Conservation (phyloP, 1,139 yeast species). For the Candida sp. region DNA sequence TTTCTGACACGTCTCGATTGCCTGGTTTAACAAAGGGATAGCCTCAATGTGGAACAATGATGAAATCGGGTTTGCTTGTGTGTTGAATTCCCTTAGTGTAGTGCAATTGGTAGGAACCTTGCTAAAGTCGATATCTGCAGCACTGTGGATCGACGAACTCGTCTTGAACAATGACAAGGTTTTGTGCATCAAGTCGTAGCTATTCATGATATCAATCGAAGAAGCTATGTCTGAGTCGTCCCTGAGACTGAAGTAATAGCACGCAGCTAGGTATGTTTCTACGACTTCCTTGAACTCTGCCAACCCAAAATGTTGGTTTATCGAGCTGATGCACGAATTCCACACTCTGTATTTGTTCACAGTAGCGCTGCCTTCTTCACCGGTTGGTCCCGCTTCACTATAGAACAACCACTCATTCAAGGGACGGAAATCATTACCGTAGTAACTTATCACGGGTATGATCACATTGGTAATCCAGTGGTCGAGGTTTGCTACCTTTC, state of each 20-base stretch:
- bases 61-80: conserved; percentile 17
- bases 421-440: conserved; percentile 25
- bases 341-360: conserved; percentile 26
- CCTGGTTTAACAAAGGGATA: conserved; percentile 24
- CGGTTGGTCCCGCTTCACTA: conserved; percentile 7
- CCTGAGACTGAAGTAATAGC: conserved; percentile 28
- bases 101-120: neutral
- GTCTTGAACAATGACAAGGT: conserved; percentile 21
- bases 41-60: conserved; percentile 26
- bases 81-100: conserved; percentile 5
- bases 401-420: conserved; percentile 31
- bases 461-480: conserved; percentile 35
- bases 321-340: conserved; percentile 24
- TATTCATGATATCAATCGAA: conserved; percentile 32
- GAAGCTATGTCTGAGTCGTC: conserved; percentile 20
- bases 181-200: conserved; percentile 32
- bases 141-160: no score
- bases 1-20: conserved; percentile 42
- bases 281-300: conserved; percentile 19
- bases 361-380: neutral
- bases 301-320: conserved; percentile 17
- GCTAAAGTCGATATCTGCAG: neutral
- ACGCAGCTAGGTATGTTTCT: conserved; percentile 25
- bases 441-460: conserved; percentile 29
- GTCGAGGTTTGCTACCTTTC: conserved; percentile 18